Base-by-base conservation (phyloP, 2,329 filamentous ascomycete genomes). In the Ceratocystis harringtonii region DNA sequence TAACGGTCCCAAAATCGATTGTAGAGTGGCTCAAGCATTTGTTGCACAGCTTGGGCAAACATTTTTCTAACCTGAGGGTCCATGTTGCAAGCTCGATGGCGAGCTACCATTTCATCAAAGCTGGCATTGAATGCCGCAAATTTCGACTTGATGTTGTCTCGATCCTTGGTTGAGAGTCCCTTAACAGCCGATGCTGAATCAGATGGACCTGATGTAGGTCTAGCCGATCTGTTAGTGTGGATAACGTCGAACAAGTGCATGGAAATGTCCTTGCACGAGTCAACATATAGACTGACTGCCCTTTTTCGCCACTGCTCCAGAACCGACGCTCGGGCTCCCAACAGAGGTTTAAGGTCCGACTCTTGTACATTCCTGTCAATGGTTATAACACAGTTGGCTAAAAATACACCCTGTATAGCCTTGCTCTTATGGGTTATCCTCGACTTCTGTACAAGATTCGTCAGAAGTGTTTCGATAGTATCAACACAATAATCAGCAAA, bases 1-100 rank as follows among this genome's bases (percentile, higher is more conserved):
- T 99, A 99, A 32, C 92, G 84, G 76, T 97, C 94, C 85, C 90
- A 97, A 76, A 99, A 99, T 58, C 94, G 83, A 68, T 88, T 88
- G 77, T 99, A 99, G 15, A 99, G 80, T 65, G 92, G 92, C 76
- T 97, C 92, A 65, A 99, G 86, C 77, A 96, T 90, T 71, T 87
- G 86, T 74, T 94, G 90, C 69, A 97, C 87, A 72, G 96, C 92
- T 70, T 87, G 85, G 17, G 85, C 86, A 71, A 97, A 82, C 75
- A 88, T 84, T 68, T 84, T 81, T 55, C 90, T 84, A 41, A 97
- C 92, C 73, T 97, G 92, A 28, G 84, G 84, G 77, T 99, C 94
- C 89, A 97, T 96, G 71, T 81, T 86, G 71, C 90, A 89, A 32
- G 81, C 79, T 76, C 91, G 94, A 77, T 99, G 92, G 67, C 85